These are phyloP conservation scores for Albizia julibrissin DNA, from an alignment of 306 rosid species.

Conservation along the genomic window DNA sequence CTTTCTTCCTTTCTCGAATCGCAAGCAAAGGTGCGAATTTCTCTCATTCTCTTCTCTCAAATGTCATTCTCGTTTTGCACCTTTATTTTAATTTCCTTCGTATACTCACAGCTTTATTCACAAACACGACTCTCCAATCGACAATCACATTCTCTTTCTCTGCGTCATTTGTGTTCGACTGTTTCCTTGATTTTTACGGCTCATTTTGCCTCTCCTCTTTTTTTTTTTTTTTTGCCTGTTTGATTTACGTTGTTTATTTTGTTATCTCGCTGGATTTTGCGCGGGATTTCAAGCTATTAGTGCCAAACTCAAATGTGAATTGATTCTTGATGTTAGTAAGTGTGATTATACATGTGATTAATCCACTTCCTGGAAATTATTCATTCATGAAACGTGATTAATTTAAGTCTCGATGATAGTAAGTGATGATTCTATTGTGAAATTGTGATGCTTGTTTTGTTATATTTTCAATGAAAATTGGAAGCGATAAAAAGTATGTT, in stretches of 20 bases:
- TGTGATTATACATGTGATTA: slow-evolving; percentile 12
- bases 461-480: neutral
- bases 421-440: neutral
- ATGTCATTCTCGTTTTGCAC: neutral
- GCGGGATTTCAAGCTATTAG: neutral
- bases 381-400: neutral
- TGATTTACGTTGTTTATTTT: neutral
- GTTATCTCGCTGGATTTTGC: slow-evolving; percentile 16
- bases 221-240: neutral
- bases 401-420: neutral
- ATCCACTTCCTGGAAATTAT: slow-evolving; percentile 15
- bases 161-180: neutral
- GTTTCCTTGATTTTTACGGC: neutral
- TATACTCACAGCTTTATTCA: neutral
- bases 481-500: neutral
- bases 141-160: neutral
- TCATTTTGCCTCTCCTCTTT: neutral
- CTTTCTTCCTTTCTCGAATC: slow-evolving; percentile 7
- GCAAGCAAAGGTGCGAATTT: slow-evolving; percentile 26
- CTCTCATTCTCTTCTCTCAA: neutral
- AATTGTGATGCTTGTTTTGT: neutral
- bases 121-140: neutral
- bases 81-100: neutral
- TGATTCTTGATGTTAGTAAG: neutral
- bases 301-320: neutral